Percentiles rank a stretch among this genome's conserved stretches.
These are phyloP conservation scores for Sindora glabra DNA, from an alignment of 306 rosid species.

Conservation along the genomic window DNA sequence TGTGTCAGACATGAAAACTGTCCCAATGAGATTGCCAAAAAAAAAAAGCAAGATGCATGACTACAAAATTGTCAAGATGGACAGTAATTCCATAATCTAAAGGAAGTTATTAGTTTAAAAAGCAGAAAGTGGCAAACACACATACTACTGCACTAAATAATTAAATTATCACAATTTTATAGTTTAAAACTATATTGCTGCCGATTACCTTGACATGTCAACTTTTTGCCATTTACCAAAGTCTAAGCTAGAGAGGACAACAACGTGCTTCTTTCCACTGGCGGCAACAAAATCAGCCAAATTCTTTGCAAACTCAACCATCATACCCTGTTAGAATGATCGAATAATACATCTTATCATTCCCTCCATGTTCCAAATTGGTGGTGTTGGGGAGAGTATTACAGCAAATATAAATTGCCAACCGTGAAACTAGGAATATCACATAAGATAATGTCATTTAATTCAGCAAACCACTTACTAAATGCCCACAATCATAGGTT, in stretches of 20 bases:
- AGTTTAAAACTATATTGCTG: neutral
- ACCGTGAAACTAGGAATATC: neutral
- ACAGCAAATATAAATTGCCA: neutral
- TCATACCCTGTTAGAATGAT: slow-evolving; percentile 53
- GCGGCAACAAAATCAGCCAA: slow-evolving; percentile 60
- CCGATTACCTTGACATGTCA: slow-evolving; percentile 70
- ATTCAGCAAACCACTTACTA: neutral
- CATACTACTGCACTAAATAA: neutral
- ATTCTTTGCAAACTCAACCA: slow-evolving; percentile 66
- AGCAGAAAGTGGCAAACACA: neutral
- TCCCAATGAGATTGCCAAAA: neutral
- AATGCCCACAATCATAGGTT: neutral
- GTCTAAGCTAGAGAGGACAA: slow-evolving; percentile 84
- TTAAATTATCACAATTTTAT: neutral
- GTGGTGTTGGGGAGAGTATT: neutral
- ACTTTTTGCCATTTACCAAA: slow-evolving; percentile 82
- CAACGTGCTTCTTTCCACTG: slow-evolving; percentile 65
- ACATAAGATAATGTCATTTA: neutral
- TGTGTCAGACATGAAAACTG: slow-evolving; percentile 18
- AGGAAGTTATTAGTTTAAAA: neutral
- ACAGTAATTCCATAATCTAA: neutral
- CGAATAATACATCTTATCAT: slow-evolving; percentile 7
- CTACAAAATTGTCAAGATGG: neutral
- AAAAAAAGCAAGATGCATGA: neutral
- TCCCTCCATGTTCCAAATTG: neutral